Base-by-base conservation (phyloP, 192 early-diverging fungal genomes). In the Mortierella hygrophila region DNA sequence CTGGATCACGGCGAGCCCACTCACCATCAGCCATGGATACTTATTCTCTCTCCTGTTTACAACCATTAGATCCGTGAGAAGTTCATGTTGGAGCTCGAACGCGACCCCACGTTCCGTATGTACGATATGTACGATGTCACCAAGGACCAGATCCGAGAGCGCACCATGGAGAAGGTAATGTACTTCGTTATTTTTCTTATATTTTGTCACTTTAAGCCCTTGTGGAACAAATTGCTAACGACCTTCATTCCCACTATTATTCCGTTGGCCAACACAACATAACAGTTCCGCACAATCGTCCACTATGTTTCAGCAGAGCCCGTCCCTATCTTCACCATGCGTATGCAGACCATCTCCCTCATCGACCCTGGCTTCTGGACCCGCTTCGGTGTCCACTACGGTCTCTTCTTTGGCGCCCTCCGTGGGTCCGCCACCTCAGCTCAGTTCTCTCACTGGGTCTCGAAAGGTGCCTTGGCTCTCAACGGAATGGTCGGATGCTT, bases 281-380 rank as follows among this genome's bases (percentile, higher is more conserved):
- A 52, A 52, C 49, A 91, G 91, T 92, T 94, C 80, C 91, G 91
- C 70, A 92, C 92, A 8, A 88, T 96, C 70, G 93, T 95, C 2
- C 89, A 95, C 85, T 92, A 93, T 72, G 91, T 97, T 29, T 90
- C 92, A 44, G 93, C 91, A 83, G 94, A 96, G 73, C 92, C 95
- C 35, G 90, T 95, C 15, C 90, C 91, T 21, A 88, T 92, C 52
- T 95, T 96, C 73, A 93, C 93, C 88, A 83, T 91, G 82, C 92
- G 96, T 52, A 95, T 97, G 95, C 93, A 93, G 88, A 90, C 96
- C 23, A 88, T 97, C 57, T 95, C 93, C 80, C 88, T 97, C 47
- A 89, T 97, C 20, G 97, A 97, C 78, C 95, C 97, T 44, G 96
- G 93, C 11, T 94, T 96, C 82, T 97, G 97, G 97, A 97, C 97